Evolutionary conservation across 768 basidiomycete species (phyloP).

Genomic region (Podaxis carcinomalis): DNA sequence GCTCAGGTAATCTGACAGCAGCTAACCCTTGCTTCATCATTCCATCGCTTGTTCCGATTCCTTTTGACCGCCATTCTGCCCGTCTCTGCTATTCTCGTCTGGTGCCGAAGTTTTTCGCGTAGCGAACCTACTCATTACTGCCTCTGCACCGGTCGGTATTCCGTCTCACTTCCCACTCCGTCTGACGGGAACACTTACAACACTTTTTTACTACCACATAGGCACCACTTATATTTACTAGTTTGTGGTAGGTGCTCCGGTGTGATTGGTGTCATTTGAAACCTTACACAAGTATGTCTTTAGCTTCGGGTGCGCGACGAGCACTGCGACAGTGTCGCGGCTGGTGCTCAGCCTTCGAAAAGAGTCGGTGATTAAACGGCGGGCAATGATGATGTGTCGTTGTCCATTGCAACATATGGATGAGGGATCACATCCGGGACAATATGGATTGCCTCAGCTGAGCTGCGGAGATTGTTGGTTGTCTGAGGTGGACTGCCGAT

Average conservation of each 20-base stretch:
- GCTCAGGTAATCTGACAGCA: not conserved
- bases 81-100: not conserved
- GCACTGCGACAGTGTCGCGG: constrained; percentile 4
- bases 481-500: not conserved
- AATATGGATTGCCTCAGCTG: not conserved
- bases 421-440: not conserved
- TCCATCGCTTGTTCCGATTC: not conserved
- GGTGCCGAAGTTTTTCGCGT: not conserved
- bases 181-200: not conserved
- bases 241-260: not conserved
- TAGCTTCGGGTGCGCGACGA: constrained; percentile 6
- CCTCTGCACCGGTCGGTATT: constrained; percentile 5
- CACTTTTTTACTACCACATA: not conserved
- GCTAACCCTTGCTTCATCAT: not conserved
- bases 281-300: not conserved
- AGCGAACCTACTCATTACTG: constrained; percentile 2
- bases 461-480: not conserved
- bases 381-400: not conserved
- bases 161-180: not conserved
- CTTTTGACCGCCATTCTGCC: not conserved
- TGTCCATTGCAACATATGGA: no score
- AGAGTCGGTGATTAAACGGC: constrained; percentile 1
- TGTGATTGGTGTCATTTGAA: not conserved
- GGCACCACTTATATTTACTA: constrained; percentile 1
- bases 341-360: constrained; percentile 2